Evolutionary conservation across 257 asterid genomes (phyloP).

Genomic region (Paulownia fortunei): DNA sequence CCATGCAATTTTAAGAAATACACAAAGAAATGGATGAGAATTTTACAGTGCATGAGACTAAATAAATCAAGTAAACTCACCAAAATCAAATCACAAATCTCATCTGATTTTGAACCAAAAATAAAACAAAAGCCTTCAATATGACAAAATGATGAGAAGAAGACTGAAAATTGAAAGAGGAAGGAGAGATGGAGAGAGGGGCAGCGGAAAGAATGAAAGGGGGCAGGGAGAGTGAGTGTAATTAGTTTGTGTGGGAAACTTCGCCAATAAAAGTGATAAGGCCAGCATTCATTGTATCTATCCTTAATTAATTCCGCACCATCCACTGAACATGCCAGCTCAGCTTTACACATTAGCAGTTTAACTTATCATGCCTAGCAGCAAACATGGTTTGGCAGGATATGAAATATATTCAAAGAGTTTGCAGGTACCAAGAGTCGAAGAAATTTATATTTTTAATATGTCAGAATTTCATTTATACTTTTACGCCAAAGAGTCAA

Average conservation of each 20-base stretch:
- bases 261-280: background rate
- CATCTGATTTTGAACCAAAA: background rate
- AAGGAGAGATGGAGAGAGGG: too few species aligned
- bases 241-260: background rate
- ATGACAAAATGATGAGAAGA: too few species aligned
- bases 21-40: background rate
- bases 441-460: too few species aligned
- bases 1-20: background rate
- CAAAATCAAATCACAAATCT: background rate
- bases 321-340: background rate
- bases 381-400: background rate
- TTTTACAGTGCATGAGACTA: background rate
- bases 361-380: background rate
- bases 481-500: too few species aligned
- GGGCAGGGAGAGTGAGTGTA: background rate
- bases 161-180: too few species aligned
- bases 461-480: too few species aligned
- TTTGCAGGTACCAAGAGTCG: too few species aligned
- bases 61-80: background rate
- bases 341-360: background rate
- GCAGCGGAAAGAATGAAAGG: too few species aligned
- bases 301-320: too few species aligned
- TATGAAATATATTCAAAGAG: too few species aligned
- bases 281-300: too few species aligned
- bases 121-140: too few species aligned